A percentile compares a stretch with the other conserved stretches of the same genome.
Evolutionary conservation across 768 basidiomycete species (phyloP).

Genomic region (Sarcodon sp.): DNA sequence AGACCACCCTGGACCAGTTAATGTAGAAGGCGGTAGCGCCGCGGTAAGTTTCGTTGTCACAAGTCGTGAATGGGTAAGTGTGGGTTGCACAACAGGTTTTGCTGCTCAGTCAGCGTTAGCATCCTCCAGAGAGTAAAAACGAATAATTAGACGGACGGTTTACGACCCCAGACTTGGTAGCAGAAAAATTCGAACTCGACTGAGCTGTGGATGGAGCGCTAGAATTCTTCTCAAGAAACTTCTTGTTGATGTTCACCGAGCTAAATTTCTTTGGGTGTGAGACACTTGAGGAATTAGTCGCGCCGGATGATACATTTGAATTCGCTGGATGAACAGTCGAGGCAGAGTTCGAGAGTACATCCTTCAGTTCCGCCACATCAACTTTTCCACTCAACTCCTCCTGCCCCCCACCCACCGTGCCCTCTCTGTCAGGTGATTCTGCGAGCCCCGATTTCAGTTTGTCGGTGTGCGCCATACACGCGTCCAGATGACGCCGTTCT

Average conservation of each 20-base stretch:
- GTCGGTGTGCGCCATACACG: neutral
- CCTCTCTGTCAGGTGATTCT: neutral
- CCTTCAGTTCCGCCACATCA: neutral
- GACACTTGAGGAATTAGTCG: neutral
- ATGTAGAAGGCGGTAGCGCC: slow-evolving; percentile 39
- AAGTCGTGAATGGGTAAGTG: slow-evolving; percentile 61
- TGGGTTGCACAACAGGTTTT: slow-evolving; percentile 40
- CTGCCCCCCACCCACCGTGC: neutral
- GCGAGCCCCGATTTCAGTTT: neutral
- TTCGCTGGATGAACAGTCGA: neutral
- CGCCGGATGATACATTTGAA: neutral
- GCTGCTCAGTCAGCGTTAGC: slow-evolving; percentile 21
- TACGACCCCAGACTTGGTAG: slow-evolving; percentile 37
- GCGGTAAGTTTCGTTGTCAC: slow-evolving; percentile 83
- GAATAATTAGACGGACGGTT: slow-evolving; percentile 28
- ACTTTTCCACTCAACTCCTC: neutral
- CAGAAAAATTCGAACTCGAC: slow-evolving; percentile 26
- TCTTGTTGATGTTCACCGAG: slow-evolving; percentile 90
- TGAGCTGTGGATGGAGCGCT: slow-evolving; percentile 37
- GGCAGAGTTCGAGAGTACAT: neutral
- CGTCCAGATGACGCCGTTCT: neutral
- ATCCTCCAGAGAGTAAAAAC: neutral
- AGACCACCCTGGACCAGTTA: slow-evolving; percentile 62
- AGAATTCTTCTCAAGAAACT: slow-evolving; percentile 86
- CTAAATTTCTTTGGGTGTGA: slow-evolving; percentile 75